Percentiles rank a stretch among this genome's conserved stretches.
These are phyloP conservation scores for California macrophylla DNA, from an alignment of 441 rosid species.

Conservation along the genomic window DNA sequence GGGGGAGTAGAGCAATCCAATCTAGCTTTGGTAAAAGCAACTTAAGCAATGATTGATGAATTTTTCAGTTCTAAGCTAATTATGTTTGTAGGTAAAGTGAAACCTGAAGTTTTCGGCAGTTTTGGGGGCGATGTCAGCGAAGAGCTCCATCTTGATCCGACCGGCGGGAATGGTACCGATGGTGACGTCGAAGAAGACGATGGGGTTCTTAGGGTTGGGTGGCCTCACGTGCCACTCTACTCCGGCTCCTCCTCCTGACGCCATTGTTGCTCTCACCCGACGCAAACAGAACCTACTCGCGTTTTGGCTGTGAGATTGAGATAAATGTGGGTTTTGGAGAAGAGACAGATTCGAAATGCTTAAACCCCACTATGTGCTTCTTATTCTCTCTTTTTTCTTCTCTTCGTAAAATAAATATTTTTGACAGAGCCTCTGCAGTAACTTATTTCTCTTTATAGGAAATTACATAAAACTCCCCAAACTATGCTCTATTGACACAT, in stretches of 20 bases:
- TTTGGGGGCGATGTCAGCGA: conserved; percentile 81
- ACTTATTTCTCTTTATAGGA: too few relatives aligned
- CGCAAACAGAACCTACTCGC: neutral
- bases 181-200: conserved; percentile 83
- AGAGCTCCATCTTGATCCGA: conserved; percentile 94
- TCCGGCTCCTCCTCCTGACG: conserved; percentile 36
- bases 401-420: too few relatives aligned
- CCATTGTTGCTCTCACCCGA: conserved; percentile 24
- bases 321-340: neutral
- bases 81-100: neutral
- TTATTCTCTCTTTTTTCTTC: too few relatives aligned
- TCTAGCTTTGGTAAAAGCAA: neutral
- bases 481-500: too few relatives aligned
- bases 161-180: conserved; percentile 89
- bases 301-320: too few relatives aligned
- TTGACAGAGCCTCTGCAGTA: too few relatives aligned
- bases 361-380: neutral
- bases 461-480: too few relatives aligned
- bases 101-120: conserved; percentile 94
- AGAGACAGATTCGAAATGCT: neutral
- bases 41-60: neutral
- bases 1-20: neutral
- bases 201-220: conserved; percentile 80
- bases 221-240: conserved; percentile 96
- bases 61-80: too few relatives aligned